A percentile compares a stretch with the other conserved stretches of the same genome.
Evolutionary conservation across 2,329 filamentous ascomycete species (phyloP).

Genomic region (Botrytis galanthina): DNA sequence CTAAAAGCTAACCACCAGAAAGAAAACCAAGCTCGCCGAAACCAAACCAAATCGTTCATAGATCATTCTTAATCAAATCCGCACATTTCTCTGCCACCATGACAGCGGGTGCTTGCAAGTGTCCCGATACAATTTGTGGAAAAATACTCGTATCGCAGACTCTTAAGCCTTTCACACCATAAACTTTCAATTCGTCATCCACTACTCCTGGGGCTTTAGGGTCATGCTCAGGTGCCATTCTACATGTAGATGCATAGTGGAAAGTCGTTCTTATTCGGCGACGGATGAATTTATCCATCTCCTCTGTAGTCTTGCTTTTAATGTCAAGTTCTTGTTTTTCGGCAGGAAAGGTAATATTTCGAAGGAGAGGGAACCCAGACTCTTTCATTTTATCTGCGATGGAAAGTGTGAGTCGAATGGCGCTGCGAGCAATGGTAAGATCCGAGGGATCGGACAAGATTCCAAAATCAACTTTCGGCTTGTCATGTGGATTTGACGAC

Average conservation of each 20-base stretch:
- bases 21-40: background rate
- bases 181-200: slow-evolving; percentile 30
- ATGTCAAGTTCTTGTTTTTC: background rate
- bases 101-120: slow-evolving; percentile 31
- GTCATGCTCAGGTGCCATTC: slow-evolving; percentile 36
- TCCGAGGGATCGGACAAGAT: slow-evolving; percentile 21
- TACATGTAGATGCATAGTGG: slow-evolving; percentile 1
- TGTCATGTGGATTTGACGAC: slow-evolving; percentile 18
- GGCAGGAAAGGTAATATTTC: background rate
- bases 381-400: slow-evolving; percentile 19
- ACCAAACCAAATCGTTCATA: background rate
- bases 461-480: slow-evolving; percentile 21
- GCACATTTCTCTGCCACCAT: slow-evolving; percentile 32
- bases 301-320: background rate
- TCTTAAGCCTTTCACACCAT: slow-evolving; percentile 30
- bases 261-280: background rate
- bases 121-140: slow-evolving; percentile 29
- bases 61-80: slow-evolving; percentile 18
- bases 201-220: slow-evolving; percentile 26
- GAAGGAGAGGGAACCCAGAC: slow-evolving; percentile 28
- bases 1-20: background rate
- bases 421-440: slow-evolving; percentile 8
- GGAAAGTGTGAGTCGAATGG: slow-evolving; percentile 17
- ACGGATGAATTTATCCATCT: slow-evolving; percentile 15
- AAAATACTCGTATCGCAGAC: slow-evolving; percentile 33